Evolutionary conservation across 305 asterid genomes (phyloP).

Genomic region (Fraxinus albicans): DNA sequence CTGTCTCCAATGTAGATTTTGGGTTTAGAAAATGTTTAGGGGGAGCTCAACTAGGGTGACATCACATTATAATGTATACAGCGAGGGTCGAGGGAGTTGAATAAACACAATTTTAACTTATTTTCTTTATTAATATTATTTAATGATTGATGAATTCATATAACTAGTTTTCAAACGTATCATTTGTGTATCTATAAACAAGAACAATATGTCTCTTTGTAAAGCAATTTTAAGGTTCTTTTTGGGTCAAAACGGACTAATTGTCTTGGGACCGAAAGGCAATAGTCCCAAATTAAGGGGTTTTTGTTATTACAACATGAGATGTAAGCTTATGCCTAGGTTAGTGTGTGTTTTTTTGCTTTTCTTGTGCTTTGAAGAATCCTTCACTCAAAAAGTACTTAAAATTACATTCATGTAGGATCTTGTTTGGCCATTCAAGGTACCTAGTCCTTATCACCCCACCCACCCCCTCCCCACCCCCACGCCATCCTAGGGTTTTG

Average conservation of each 20-base stretch:
- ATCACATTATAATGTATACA: neutral
- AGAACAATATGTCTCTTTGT: constrained; percentile 56
- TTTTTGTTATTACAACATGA: constrained; percentile 27
- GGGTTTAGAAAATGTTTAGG: constrained; percentile 32
- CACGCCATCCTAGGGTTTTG: constrained; percentile 36
- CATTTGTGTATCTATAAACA: constrained; percentile 26
- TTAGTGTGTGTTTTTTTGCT: constrained; percentile 14
- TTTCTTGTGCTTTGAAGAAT: constrained; percentile 19
- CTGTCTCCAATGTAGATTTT: constrained; percentile 38
- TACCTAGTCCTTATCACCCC: constrained; percentile 25
- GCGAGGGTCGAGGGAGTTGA: neutral
- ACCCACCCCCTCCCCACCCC: constrained; percentile 32
- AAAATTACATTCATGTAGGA: constrained; percentile 23
- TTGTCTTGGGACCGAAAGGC: constrained; percentile 59
- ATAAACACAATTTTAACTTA: neutral
- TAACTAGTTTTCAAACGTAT: neutral
- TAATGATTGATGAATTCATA: neutral
- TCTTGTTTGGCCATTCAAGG: constrained; percentile 29
- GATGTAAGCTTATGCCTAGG: constrained; percentile 27
- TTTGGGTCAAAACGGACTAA: constrained; percentile 44
- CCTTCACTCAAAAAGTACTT: constrained; percentile 20
- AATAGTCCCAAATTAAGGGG: constrained; percentile 43
- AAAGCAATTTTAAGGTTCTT: constrained; percentile 33
- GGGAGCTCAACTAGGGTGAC: constrained; percentile 1
- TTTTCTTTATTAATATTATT: neutral